Base-by-base conservation (phyloP, 192 early-diverging fungal genomes). In the Rhizoclosmatium globosum region DNA sequence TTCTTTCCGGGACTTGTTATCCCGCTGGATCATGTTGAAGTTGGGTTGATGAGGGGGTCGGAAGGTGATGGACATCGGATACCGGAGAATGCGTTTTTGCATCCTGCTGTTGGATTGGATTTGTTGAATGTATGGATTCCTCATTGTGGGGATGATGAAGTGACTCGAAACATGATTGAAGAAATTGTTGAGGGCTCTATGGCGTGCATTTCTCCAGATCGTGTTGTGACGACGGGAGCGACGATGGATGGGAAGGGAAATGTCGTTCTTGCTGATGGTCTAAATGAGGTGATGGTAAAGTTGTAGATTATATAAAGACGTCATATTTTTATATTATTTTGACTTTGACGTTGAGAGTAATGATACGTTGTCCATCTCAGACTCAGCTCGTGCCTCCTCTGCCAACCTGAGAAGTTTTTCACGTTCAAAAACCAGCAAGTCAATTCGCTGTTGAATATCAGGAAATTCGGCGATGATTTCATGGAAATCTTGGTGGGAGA, bases 91-190 rank as follows among this genome's bases (percentile, higher is more conserved):
- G 13, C 56, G 69, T 71, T 31, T 47, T 6, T 48, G 4, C n/a
- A 71, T 71, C 69, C 69, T 31, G 69, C 69, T 17, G 4, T 6
- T 48, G 69, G 69, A 23, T 71, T 71, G 13, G 38, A 71, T n/a
- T 7, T 6, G 21, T 4, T 56, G 46, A 71, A 56, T 48, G 50
- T 71, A 6, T 71, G 69, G 69, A 71, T 71, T 71, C 69, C 69
- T 15, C 47, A 71, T 13, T 53, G 69, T 41, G 69, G 69, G 13
- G 69, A 53, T 7, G 19, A n/a, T 15, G 69, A 48, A 4, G 50
- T 56, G 4, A 7, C 4, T 4, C 4, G 23, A 4, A 41, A 15
- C 4, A 48, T 71, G 4, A 11, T 46, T 15, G 56, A 21, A 38
- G 69, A 71, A 31, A 42, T 71, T 48, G 69, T 15, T 0, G 50